These are phyloP conservation scores for Penicillium sp. DNA, from an alignment of 2,329 filamentous ascomycete species.

Conservation along the genomic window DNA sequence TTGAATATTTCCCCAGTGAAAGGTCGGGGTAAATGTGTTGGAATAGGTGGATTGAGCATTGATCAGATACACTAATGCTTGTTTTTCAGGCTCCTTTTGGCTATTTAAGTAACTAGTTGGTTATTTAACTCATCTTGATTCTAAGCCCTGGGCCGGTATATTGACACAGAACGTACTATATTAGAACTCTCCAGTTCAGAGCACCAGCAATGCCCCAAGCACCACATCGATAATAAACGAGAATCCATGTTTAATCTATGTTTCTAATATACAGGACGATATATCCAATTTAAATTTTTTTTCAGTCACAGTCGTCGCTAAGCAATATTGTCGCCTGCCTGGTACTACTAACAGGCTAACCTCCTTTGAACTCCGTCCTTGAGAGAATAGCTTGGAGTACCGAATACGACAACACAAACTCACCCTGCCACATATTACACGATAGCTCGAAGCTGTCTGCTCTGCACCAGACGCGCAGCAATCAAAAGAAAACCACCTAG, in stretches of 20 bases:
- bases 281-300: neutral
- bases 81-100: too few relatives aligned
- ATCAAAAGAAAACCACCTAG: slow-evolving; percentile 25
- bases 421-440: neutral
- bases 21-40: too few relatives aligned
- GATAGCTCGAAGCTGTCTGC: slow-evolving; percentile 2
- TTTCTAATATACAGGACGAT: neutral
- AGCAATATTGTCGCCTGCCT: neutral
- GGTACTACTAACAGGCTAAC: neutral
- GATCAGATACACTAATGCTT: too few relatives aligned
- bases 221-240: neutral
- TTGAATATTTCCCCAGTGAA: too few relatives aligned
- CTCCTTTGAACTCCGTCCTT: too few relatives aligned
- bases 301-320: neutral
- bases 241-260: neutral
- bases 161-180: too few relatives aligned
- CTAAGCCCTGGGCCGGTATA: too few relatives aligned
- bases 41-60: too few relatives aligned
- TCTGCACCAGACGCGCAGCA: slow-evolving; percentile 11
- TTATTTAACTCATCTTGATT: too few relatives aligned
- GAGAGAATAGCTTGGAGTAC: neutral
- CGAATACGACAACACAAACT: neutral
- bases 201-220: neutral
- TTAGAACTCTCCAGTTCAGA: too few relatives aligned
- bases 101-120: too few relatives aligned